Evolutionary conservation across 331 rosid genomes (phyloP).

Genomic region (Prunus yedoensis): DNA sequence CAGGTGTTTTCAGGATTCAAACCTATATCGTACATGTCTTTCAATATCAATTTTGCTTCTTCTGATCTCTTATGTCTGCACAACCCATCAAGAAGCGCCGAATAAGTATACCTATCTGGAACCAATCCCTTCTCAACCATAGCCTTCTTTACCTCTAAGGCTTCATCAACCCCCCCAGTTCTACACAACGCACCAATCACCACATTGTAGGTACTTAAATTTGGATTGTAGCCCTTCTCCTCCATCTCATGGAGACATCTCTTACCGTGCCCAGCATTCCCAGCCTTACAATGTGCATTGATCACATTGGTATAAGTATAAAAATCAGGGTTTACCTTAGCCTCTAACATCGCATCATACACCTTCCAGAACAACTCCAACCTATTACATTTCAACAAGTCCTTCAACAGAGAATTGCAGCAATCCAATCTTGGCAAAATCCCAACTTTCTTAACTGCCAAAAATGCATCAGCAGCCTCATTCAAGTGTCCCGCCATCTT

Average conservation of each 20-base stretch:
- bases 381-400: constrained; percentile 37
- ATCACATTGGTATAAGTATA: constrained; percentile 41
- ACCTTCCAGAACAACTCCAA: constrained; percentile 51
- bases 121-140: constrained; percentile 44
- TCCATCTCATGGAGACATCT: constrained; percentile 48
- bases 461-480: constrained; percentile 40
- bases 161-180: constrained; percentile 40
- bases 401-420: constrained; percentile 46
- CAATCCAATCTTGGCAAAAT: constrained; percentile 34
- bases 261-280: constrained; percentile 34
- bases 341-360: constrained; percentile 36
- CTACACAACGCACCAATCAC: constrained; percentile 47
- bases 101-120: constrained; percentile 44
- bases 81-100: constrained; percentile 40
- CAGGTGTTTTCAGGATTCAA: constrained; percentile 38
- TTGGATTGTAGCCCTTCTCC: constrained; percentile 44
- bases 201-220: constrained; percentile 38
- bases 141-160: constrained; percentile 32
- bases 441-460: constrained; percentile 29
- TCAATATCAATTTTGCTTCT: constrained; percentile 42
- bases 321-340: constrained; percentile 36
- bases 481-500: constrained; percentile 33
- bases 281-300: constrained; percentile 45
- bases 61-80: constrained; percentile 37
- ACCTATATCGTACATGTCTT: constrained; percentile 40